These are phyloP conservation scores for Leucosporidium scottii DNA, from an alignment of 768 basidiomycete species.

Conservation along the genomic window DNA sequence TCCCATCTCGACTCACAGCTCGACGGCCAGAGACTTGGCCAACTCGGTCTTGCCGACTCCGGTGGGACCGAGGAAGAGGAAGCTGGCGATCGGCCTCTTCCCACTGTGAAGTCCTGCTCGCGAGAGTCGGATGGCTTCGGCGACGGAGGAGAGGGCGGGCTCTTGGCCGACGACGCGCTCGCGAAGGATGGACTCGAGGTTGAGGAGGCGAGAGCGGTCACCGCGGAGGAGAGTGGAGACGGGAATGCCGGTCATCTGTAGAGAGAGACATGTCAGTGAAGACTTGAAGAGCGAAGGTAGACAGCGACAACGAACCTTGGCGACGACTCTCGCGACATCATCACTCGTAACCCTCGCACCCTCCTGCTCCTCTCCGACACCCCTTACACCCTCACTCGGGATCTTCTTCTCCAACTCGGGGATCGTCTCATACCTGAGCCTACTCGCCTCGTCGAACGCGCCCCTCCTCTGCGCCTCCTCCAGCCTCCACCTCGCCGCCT, in stretches of 20 bases:
- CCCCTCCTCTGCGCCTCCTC: constrained; percentile 81
- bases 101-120: constrained; percentile 83
- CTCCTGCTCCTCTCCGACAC: constrained; percentile 63
- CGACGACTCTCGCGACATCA: constrained; percentile 83
- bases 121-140: constrained; percentile 85
- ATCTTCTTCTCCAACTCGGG: constrained; percentile 66
- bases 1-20: constrained; percentile 58
- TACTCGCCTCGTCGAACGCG: not conserved
- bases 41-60: constrained; percentile 74
- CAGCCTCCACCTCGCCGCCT: constrained; percentile 77
- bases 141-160: constrained; percentile 73
- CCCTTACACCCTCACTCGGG: constrained; percentile 54
- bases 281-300: constrained; percentile 24
- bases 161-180: constrained; percentile 83
- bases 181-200: constrained; percentile 80
- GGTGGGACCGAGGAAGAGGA: constrained; percentile 58
- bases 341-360: constrained; percentile 50
- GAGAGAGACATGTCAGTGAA: constrained; percentile 70
- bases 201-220: constrained; percentile 63
- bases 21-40: constrained; percentile 76
- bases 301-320: constrained; percentile 38
- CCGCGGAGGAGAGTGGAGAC: constrained; percentile 47
- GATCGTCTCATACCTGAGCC: constrained; percentile 58
- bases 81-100: constrained; percentile 80
- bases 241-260: constrained; percentile 67